These are phyloP conservation scores for Cystobasidium tubakii DNA, from an alignment of 768 basidiomycete species.

Conservation along the genomic window DNA sequence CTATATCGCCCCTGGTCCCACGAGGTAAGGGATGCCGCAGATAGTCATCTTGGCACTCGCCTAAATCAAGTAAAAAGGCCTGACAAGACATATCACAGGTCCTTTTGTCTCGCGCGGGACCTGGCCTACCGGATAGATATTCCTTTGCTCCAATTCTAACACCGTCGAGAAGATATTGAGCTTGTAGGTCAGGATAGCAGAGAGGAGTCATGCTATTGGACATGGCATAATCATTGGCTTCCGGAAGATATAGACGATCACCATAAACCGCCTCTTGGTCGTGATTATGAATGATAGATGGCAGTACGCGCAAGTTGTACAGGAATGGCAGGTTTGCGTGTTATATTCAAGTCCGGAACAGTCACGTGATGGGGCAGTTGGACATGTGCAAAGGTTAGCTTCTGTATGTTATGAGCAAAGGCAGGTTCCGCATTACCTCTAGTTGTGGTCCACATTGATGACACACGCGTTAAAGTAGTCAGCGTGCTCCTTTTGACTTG, in stretches of 20 bases:
- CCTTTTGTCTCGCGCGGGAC: conserved; percentile 10
- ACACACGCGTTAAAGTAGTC: too few relatives aligned
- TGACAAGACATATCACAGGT: background rate
- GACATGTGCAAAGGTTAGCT: too few relatives aligned
- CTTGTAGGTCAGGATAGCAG: background rate
- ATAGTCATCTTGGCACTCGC: too few relatives aligned
- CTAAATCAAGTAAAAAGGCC: background rate
- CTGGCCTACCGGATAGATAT: background rate
- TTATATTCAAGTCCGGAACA: too few relatives aligned
- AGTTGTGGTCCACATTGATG: too few relatives aligned
- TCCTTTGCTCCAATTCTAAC: conserved; percentile 9
- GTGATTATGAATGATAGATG: background rate
- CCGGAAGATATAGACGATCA: background rate
- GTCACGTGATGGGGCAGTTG: too few relatives aligned
- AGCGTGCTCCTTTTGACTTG: too few relatives aligned
- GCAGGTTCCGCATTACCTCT: too few relatives aligned
- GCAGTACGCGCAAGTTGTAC: background rate
- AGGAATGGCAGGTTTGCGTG: too few relatives aligned
- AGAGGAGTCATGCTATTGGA: conserved; percentile 23
- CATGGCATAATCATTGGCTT: conserved; percentile 15
- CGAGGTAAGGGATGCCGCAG: background rate
- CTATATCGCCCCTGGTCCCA: conserved; percentile 23
- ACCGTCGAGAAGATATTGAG: conserved; percentile 7
- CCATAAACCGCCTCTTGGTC: background rate
- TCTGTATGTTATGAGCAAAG: too few relatives aligned